Evolutionary conservation across 1,139 yeast species (phyloP).

Genomic region (Groenewaldozyma auringiensis): DNA sequence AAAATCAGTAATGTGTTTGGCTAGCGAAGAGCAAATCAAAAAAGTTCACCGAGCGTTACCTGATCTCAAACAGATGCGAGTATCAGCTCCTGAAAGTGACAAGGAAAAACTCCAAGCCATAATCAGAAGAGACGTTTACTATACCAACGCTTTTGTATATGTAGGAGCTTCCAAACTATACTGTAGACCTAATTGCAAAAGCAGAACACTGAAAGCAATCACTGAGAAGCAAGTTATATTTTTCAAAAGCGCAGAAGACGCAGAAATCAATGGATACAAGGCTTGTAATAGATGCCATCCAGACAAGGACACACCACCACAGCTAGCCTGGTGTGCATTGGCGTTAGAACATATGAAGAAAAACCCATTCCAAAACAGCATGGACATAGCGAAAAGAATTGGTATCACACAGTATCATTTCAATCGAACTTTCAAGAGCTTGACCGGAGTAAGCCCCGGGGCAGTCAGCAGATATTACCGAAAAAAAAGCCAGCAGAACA

Average conservation of each 20-base stretch:
- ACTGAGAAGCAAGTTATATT: slow-evolving; percentile 1
- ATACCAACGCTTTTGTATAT: slow-evolving; percentile 10
- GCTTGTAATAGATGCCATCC: slow-evolving; percentile 19
- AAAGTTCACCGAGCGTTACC: background rate
- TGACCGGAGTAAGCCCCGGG: slow-evolving; percentile 11
- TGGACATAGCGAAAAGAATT: slow-evolving; percentile 6
- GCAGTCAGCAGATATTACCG: slow-evolving; percentile 5
- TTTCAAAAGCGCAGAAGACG: slow-evolving; percentile 8
- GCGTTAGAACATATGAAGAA: background rate
- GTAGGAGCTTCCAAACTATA: slow-evolving; percentile 4
- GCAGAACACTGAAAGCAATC: slow-evolving; percentile 8
- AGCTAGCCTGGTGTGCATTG: slow-evolving; percentile 1
- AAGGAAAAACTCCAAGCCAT: slow-evolving; percentile 5
- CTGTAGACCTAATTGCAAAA: slow-evolving; percentile 17
- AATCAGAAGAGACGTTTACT: slow-evolving; percentile 4
- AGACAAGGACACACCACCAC: slow-evolving; percentile 2
- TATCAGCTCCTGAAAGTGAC: background rate
- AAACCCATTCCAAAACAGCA: slow-evolving; percentile 2
- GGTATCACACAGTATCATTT: slow-evolving; percentile 14
- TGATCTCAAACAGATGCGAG: background rate
- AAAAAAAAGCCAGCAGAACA: background rate
- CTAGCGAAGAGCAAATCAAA: background rate
- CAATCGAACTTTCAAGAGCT: slow-evolving; percentile 14
- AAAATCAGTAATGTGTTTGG: background rate
- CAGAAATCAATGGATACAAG: slow-evolving; percentile 6